phyloP scores from a whole-genome alignment of 2,329 filamentous ascomycete genomes.

The Botryosphaeria dothidea region DNA sequence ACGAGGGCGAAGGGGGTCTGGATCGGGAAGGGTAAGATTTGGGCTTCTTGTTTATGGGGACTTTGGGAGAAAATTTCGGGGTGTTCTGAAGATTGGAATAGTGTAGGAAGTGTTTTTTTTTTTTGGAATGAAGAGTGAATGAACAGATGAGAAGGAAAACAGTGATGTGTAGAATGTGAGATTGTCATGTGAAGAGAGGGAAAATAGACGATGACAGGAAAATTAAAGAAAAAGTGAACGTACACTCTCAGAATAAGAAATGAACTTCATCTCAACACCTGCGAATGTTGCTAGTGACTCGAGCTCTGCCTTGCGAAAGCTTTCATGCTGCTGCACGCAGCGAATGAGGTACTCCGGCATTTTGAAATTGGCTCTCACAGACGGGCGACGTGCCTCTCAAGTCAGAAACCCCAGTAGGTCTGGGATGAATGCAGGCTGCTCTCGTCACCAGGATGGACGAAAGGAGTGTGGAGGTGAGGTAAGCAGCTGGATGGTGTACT shows the following conservation, averaged over 20 bases:
- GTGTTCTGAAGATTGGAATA: no score
- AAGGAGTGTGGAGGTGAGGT: not conserved
- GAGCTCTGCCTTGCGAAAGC: slow-evolving; percentile 84
- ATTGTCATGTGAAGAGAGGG: not conserved
- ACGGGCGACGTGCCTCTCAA: not conserved
- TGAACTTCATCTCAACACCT: slow-evolving; percentile 66
- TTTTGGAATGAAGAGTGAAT: not conserved
- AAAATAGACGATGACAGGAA: slow-evolving; percentile 6
- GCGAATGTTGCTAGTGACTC: slow-evolving; percentile 74
- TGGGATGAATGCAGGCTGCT: not conserved
- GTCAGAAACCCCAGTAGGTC: not conserved
- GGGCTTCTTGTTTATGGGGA: no score
- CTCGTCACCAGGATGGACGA: not conserved
- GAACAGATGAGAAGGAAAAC: not conserved
- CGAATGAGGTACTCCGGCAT: slow-evolving; percentile 76
- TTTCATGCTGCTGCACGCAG: slow-evolving; percentile 86
- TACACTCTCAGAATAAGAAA: slow-evolving; percentile 76
- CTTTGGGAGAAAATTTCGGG: not conserved
- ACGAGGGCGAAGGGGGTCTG: slow-evolving; percentile 88
- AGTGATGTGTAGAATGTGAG: not conserved
- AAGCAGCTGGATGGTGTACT: no score
- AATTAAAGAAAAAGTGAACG: slow-evolving; percentile 15
- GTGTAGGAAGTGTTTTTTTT: no score
- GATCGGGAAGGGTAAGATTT: not conserved
- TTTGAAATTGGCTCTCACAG: not conserved